Conservation (phyloP, 257 asterid genomes). For the Leonotis leonurus region DNA sequence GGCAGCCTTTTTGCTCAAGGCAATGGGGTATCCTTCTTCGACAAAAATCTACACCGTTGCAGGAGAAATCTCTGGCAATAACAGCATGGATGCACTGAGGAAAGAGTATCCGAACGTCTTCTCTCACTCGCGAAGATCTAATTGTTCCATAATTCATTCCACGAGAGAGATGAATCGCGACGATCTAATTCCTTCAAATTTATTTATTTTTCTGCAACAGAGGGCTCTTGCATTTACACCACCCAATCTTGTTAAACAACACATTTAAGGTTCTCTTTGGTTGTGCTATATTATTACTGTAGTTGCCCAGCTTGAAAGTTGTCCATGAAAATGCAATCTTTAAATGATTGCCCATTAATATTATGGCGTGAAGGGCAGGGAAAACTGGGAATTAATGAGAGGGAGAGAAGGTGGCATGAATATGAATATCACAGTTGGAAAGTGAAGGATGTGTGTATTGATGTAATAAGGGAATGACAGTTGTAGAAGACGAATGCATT, state of each 20-base stretch:
- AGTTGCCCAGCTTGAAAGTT: background rate
- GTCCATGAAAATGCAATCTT: background rate
- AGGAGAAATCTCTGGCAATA: conserved; percentile 76
- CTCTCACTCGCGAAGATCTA: conserved; percentile 77
- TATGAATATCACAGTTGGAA: background rate
- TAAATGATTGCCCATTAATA: background rate
- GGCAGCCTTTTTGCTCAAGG: conserved; percentile 79
- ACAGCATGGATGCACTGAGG: conserved; percentile 70
- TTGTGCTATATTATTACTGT: too few species aligned
- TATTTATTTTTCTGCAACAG: too few species aligned
- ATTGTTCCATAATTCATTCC: conserved; percentile 14
- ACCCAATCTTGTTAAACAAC: too few species aligned
- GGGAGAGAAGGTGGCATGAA: background rate
- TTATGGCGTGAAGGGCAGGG: conserved; percentile 16
- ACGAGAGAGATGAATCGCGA: too few species aligned
- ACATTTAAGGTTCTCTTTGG: too few species aligned
- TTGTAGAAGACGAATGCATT: conserved; percentile 2
- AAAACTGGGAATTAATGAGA: background rate
- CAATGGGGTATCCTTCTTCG: conserved; percentile 80
- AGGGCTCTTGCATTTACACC: too few species aligned
- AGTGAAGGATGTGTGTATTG: background rate
- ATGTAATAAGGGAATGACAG: conserved; percentile 5
- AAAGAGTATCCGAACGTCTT: conserved; percentile 70
- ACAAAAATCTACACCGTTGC: conserved; percentile 87
- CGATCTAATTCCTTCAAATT: background rate